A percentile compares a stretch with the other conserved stretches of the same genome.
Evolutionary conservation across 2,329 filamentous ascomycete genomes (phyloP).

Genomic region (Paraphoma sp.): DNA sequence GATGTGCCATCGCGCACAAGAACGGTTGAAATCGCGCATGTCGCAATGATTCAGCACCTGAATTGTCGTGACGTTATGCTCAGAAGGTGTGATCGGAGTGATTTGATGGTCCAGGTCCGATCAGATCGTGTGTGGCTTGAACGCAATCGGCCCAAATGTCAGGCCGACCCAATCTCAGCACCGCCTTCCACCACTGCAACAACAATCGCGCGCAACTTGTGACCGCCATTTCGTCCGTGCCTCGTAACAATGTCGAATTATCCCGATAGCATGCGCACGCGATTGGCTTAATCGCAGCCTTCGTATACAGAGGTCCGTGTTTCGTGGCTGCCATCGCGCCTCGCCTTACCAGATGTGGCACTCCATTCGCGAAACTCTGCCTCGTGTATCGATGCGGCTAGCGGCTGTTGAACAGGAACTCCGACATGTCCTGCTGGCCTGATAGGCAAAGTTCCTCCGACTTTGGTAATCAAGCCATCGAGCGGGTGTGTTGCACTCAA

Average conservation of each 20-base stretch:
- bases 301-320: neutral
- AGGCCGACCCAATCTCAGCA: neutral
- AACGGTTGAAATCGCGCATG: neutral
- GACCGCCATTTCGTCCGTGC: neutral
- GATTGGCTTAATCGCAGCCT: neutral
- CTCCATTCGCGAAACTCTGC: neutral
- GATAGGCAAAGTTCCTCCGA: neutral
- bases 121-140: neutral
- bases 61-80: neutral
- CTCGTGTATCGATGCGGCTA: neutral
- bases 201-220: neutral
- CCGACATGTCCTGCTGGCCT: neutral
- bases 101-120: neutral
- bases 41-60: neutral
- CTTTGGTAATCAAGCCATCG: neutral
- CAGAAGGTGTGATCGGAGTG: neutral
- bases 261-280: neutral
- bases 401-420: neutral
- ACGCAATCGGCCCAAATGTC: neutral
- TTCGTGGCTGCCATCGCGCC: neutral
- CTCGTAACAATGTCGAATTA: neutral
- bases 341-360: neutral
- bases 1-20: no score
- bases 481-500: neutral
- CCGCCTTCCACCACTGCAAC: neutral